Evolutionary conservation across 2,329 filamentous ascomycete genomes (phyloP).

Genomic region (Aureobasidium uvarum): DNA sequence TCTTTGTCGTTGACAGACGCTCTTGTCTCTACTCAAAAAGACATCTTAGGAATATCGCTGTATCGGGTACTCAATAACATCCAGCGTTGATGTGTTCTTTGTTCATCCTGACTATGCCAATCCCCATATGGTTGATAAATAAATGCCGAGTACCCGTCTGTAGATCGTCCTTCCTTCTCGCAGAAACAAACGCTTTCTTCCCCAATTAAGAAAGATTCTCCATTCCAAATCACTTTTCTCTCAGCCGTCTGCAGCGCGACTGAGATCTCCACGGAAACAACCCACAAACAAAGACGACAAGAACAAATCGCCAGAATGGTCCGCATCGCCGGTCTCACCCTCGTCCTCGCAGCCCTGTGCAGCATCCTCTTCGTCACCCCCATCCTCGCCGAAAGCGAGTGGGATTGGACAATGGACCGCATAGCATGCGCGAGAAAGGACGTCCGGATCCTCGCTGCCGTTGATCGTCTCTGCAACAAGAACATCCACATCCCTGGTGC

Average conservation of each 20-base stretch:
- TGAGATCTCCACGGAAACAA: neutral
- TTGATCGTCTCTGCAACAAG: slow-evolving; percentile 27
- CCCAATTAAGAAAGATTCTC: neutral
- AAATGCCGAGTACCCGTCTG: slow-evolving; percentile 6
- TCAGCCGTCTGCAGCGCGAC: slow-evolving; percentile 19
- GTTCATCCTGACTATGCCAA: no score
- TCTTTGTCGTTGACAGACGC: neutral
- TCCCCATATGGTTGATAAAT: neutral
- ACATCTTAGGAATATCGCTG: neutral
- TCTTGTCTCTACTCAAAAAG: slow-evolving; percentile 3
- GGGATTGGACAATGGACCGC: neutral
- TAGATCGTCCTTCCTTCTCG: neutral
- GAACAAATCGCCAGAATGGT: neutral
- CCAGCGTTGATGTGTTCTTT: neutral
- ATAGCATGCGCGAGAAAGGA: neutral
- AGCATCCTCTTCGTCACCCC: neutral
- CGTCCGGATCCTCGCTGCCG: slow-evolving; percentile 22
- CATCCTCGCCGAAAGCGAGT: neutral
- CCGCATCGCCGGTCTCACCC: neutral
- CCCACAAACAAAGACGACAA: neutral
- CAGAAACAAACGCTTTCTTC: neutral
- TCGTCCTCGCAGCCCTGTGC: neutral
- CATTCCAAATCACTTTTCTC: neutral
- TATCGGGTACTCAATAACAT: slow-evolving; percentile 8
- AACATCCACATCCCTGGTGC: slow-evolving; percentile 26